Evolutionary conservation across 2,329 filamentous ascomycete genomes (phyloP), one percentile per base, ranked within the genome.

Genomic region (Penicillium sp.): DNA sequence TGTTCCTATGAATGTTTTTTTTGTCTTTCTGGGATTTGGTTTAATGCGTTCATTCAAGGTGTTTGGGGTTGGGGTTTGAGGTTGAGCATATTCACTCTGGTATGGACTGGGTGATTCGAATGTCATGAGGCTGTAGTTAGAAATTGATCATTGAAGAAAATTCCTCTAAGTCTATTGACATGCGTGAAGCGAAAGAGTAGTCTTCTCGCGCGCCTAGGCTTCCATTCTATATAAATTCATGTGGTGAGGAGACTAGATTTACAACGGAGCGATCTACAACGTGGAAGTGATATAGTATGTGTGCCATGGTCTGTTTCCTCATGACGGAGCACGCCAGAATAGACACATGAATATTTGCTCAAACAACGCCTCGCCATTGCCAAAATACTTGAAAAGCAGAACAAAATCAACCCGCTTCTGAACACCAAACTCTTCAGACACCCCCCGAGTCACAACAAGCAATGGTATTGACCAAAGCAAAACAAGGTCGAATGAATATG

Each of bases 281-380:
- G 28, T 35, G 5, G n/a, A 33, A 24, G 10, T 35, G 22, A 22
- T 28, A 53, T 49, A 22, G 53, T 45, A 53, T 65, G 65, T 60
- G 57, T 45, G 54, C 44, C 30, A 53, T 19, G n/a, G 10, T 22
- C 53, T 60, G 57, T 63, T 62, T 30, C 22, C 35, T 66, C 26
- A 54, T 45, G 56, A 58, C 42, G 56, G 54, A 56, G 51, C 24
- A 44, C 35, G 59, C 37, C 28, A 60, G 35, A 38, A 65, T 64
- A 63, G 64, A 38, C 49, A 63, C 49, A 61, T 64, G 58, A 59
- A 66, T 62, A 69, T 67, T 65, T 64, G 63, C 63, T 68, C 60
- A 63, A 53, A 58, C 45, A 72, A 74, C 72, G 71, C 71, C 72
- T 69, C 66, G 65, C 69, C 71, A 60, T 70, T 65, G 68, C 64